Percentiles rank a stretch among this genome's conserved stretches.
Evolutionary conservation across 2,329 filamentous ascomycete species (phyloP).

Genomic region (Parafenestella ontariensis): DNA sequence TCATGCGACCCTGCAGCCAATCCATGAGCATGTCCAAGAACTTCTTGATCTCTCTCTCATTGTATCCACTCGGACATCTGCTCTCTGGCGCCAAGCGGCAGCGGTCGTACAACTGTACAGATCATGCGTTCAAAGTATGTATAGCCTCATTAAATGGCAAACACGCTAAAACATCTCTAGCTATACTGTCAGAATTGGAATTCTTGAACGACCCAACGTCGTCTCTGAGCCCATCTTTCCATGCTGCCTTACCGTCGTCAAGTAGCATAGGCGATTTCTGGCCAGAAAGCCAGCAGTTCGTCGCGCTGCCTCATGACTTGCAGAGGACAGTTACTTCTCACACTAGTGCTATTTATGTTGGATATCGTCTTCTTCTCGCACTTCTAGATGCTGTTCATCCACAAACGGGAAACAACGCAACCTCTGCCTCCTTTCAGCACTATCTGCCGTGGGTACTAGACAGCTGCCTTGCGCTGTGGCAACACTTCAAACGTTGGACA

Average conservation of each 20-base stretch:
- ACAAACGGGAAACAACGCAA: background rate
- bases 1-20: constrained; percentile 48
- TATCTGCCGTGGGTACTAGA: constrained; percentile 37
- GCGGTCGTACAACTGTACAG: constrained; percentile 47
- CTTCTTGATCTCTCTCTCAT: constrained; percentile 49
- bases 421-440: constrained; percentile 17
- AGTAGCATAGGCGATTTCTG: constrained; percentile 48
- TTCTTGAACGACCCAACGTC: constrained; percentile 23
- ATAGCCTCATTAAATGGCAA: no score
- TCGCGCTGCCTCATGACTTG: constrained; percentile 51
- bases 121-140: constrained; percentile 52
- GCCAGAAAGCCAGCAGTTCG: constrained; percentile 48
- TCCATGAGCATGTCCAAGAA: constrained; percentile 48
- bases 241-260: constrained; percentile 49
- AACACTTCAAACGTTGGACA: constrained; percentile 30
- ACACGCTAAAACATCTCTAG: constrained; percentile 43
- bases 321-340: constrained; percentile 42
- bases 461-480: constrained; percentile 33
- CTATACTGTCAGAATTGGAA: constrained; percentile 55
- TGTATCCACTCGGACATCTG: constrained; percentile 44
- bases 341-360: constrained; percentile 33
- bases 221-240: constrained; percentile 23
- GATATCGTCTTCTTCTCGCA: constrained; percentile 32
- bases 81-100: constrained; percentile 46
- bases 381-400: constrained; percentile 14